Evolutionary conservation across 2,329 filamentous ascomycete genomes (phyloP).

Genomic region (Fusarium incarnatum): DNA sequence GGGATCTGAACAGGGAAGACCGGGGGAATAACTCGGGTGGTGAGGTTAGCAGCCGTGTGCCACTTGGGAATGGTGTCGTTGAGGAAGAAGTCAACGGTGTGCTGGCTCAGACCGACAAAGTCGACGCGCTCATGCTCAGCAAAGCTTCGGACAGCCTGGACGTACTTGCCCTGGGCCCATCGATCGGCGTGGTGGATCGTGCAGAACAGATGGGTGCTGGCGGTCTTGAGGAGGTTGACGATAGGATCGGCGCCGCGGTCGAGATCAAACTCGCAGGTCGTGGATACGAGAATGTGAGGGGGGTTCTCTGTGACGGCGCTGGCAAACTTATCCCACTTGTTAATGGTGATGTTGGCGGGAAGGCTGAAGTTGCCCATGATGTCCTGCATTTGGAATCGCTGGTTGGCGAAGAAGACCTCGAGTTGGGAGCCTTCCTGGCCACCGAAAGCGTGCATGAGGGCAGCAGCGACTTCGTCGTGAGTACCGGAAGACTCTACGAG

Average conservation of each 20-base stretch:
- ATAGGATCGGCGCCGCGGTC: conserved; percentile 28
- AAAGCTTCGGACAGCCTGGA: conserved; percentile 39
- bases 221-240: conserved; percentile 36
- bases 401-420: conserved; percentile 38
- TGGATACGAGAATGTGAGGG: conserved; percentile 46
- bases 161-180: conserved; percentile 40
- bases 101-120: conserved; percentile 46
- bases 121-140: conserved; percentile 38
- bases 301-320: conserved; percentile 21
- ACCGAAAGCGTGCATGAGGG: conserved; percentile 45
- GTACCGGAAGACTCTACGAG: conserved; percentile 45
- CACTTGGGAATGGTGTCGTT: conserved; percentile 40
- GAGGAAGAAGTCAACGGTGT: conserved; percentile 43
- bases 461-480: conserved; percentile 47
- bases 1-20: conserved; percentile 43
- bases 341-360: conserved; percentile 30
- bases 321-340: conserved; percentile 34
- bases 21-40: conserved; percentile 42
- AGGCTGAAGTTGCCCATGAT: conserved; percentile 46
- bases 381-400: conserved; percentile 45
- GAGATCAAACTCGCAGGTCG: conserved; percentile 47
- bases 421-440: conserved; percentile 37
- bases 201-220: conserved; percentile 45
- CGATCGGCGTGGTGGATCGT: conserved; percentile 47
- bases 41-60: conserved; percentile 31